Evolutionary conservation across 495 filamentous ascomycete species (phyloP).

Genomic region (Penicillium coffeae): DNA sequence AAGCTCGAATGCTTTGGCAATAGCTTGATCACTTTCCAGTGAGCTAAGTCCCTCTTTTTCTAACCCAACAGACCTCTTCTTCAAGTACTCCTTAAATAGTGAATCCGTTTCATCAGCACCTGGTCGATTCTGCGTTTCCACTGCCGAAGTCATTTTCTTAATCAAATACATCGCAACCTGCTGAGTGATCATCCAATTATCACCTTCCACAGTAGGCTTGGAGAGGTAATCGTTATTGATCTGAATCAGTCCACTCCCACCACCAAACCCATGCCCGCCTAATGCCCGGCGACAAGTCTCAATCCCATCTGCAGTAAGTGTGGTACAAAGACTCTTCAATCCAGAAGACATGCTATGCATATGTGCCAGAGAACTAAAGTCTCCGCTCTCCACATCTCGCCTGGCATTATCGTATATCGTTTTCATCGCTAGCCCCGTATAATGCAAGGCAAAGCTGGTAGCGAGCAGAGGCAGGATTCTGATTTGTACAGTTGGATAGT

Average conservation of each 20-base stretch:
- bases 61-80: neutral
- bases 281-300: slow-evolving; percentile 46
- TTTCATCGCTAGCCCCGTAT: slow-evolving; percentile 44
- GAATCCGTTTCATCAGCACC: slow-evolving; percentile 19
- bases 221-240: slow-evolving; percentile 47
- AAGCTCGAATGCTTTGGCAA: slow-evolving; percentile 40
- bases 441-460: slow-evolving; percentile 48
- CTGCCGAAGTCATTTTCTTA: slow-evolving; percentile 42
- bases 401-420: slow-evolving; percentile 33
- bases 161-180: slow-evolving; percentile 47
- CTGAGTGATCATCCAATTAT: slow-evolving; percentile 54
- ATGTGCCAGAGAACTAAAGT: slow-evolving; percentile 40
- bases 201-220: slow-evolving; percentile 50
- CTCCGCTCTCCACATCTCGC: slow-evolving; percentile 35
- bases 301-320: slow-evolving; percentile 45
- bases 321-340: slow-evolving; percentile 48
- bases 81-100: slow-evolving; percentile 22
- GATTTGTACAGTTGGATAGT: slow-evolving; percentile 49
- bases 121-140: slow-evolving; percentile 11
- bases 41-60: slow-evolving; percentile 4
- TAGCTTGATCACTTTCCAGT: slow-evolving; percentile 27
- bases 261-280: slow-evolving; percentile 50
- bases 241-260: slow-evolving; percentile 43
- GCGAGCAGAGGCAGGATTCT: slow-evolving; percentile 46
- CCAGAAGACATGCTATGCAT: slow-evolving; percentile 48